Conservation (phyloP, 2,329 filamentous ascomycete genomes). For the Verticillium dahliae region DNA sequence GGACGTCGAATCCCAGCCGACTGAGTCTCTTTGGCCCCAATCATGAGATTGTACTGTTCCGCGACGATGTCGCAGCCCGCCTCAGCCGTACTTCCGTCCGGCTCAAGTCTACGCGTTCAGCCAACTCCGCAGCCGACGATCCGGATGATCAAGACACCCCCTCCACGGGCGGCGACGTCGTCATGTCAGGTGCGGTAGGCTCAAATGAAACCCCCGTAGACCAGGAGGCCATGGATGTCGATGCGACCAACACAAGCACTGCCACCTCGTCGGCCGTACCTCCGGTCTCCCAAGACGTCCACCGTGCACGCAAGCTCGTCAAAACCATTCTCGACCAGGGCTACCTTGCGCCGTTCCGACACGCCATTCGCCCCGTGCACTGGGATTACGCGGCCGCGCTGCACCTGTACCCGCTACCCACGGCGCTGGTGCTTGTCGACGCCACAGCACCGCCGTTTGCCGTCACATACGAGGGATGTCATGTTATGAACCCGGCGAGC, state of each 20-base stretch:
- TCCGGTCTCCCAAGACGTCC: slow-evolving; percentile 38
- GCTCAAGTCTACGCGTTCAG: slow-evolving; percentile 42
- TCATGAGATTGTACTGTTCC: slow-evolving; percentile 80
- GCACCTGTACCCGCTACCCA: slow-evolving; percentile 83
- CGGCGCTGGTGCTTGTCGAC: slow-evolving; percentile 76
- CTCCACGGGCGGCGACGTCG: slow-evolving; percentile 17
- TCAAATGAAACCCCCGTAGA: slow-evolving; percentile 12
- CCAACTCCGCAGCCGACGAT: slow-evolving; percentile 23
- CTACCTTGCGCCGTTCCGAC: slow-evolving; percentile 78
- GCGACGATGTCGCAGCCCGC: slow-evolving; percentile 79
- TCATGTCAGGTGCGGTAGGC: slow-evolving; percentile 23
- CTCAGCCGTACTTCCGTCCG: slow-evolving; percentile 70
- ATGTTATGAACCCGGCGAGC: slow-evolving; percentile 86
- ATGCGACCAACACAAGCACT: slow-evolving; percentile 16
- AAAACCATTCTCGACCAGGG: slow-evolving; percentile 91
- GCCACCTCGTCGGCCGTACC: slow-evolving; percentile 3
- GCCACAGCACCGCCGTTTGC: slow-evolving; percentile 75
- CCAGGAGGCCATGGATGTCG: slow-evolving; percentile 37
- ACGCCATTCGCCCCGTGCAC: slow-evolving; percentile 71
- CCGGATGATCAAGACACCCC: slow-evolving; percentile 16
- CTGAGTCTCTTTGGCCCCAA: slow-evolving; percentile 79
- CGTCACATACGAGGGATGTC: slow-evolving; percentile 89
- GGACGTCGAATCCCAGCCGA: slow-evolving; percentile 82
- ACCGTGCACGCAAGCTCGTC: slow-evolving; percentile 68
- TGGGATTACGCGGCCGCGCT: slow-evolving; percentile 80